These are phyloP conservation scores for Coemansia sp. DNA, from an alignment of 192 early-diverging fungal species.

Conservation along the genomic window DNA sequence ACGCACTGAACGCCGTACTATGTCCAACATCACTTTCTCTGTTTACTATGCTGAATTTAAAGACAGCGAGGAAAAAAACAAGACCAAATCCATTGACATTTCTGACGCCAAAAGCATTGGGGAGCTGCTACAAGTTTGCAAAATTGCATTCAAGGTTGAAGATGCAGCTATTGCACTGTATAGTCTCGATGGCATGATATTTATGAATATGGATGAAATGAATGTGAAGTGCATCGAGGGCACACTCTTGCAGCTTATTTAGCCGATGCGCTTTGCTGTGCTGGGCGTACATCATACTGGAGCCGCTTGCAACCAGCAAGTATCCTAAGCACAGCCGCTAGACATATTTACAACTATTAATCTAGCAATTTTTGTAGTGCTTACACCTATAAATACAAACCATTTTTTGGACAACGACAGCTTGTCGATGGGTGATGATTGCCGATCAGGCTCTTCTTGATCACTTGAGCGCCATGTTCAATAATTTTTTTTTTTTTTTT, in stretches of 20 bases:
- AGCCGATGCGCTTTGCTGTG: neutral
- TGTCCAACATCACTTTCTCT: no score
- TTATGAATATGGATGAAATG: neutral
- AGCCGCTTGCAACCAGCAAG: no score
- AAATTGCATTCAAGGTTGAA: neutral
- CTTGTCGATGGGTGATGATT: neutral
- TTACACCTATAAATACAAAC: no score
- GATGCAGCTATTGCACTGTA: neutral
- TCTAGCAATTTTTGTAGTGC: no score
- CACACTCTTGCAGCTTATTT: neutral
- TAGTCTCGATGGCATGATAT: neutral
- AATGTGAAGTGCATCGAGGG: neutral
- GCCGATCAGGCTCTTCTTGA: neutral
- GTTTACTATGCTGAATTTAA: no score
- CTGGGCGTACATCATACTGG: neutral
- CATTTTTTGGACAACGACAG: neutral
- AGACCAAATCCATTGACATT: neutral
- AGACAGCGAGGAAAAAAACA: neutral
- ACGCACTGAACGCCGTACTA: no score
- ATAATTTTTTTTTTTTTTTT: constrained; percentile 2
- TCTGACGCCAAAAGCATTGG: neutral
- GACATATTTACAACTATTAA: no score
- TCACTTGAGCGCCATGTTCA: neutral
- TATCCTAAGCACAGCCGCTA: neutral
- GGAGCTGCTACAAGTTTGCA: neutral